Evolutionary conservation across 495 filamentous ascomycete species (phyloP).

Genomic region (Trichoderma orchidacearum): DNA sequence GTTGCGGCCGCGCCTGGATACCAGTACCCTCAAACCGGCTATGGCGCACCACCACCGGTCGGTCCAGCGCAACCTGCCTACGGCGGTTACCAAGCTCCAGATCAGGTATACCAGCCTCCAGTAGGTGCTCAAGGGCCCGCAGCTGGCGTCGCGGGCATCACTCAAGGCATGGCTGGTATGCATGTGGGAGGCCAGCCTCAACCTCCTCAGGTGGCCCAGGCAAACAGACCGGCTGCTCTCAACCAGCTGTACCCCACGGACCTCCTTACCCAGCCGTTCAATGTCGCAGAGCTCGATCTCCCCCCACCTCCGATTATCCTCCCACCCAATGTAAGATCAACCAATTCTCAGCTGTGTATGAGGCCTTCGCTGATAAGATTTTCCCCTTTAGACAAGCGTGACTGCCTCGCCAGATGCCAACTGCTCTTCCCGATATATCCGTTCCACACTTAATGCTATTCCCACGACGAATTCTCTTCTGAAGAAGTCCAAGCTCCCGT

Average conservation of each 20-base stretch:
- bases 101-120: conserved; percentile 46
- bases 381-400: conserved; percentile 58
- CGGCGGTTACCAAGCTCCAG: conserved; percentile 52
- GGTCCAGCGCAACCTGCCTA: conserved; percentile 11
- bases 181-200: conserved; percentile 45
- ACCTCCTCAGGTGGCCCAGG: conserved; percentile 40
- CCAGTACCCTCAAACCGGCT: conserved; percentile 24
- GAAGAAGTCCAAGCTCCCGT: conserved; percentile 92
- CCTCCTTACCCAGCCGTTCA: conserved; percentile 81
- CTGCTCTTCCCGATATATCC: conserved; percentile 86
- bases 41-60: conserved; percentile 9
- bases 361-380: conserved; percentile 15
- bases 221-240: conserved; percentile 41
- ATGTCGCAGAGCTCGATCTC: conserved; percentile 81
- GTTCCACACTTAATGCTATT: conserved; percentile 85
- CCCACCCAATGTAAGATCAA: conserved; percentile 71
- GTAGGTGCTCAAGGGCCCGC: conserved; percentile 24
- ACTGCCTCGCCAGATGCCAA: conserved; percentile 88
- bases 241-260: conserved; percentile 91
- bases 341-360: neutral
- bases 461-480: conserved; percentile 82
- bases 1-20: conserved; percentile 29
- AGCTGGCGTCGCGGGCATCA: conserved; percentile 55
- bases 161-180: conserved; percentile 76
- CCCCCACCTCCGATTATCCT: conserved; percentile 85